Conservation (phyloP, 108 stramenopile species). For the Pseudonitzschia delicatissima region DNA sequence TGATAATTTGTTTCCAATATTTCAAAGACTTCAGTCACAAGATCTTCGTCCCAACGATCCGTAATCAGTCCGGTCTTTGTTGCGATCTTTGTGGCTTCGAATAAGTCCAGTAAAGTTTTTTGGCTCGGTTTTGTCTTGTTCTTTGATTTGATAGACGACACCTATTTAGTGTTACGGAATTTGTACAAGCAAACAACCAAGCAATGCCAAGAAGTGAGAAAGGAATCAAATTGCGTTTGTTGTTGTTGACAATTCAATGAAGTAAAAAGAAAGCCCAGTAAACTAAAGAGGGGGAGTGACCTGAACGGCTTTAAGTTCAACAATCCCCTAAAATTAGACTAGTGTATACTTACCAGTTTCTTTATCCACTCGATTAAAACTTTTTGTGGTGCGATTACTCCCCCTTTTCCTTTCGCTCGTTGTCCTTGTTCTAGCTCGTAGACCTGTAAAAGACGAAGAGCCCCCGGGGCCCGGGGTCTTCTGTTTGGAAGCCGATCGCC, state of each 20-base stretch:
- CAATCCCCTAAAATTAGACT: slow-evolving; percentile 6
- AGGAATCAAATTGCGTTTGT: too few relatives aligned
- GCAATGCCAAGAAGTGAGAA: not conserved
- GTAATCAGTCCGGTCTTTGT: slow-evolving; percentile 15
- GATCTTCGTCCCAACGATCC: slow-evolving; percentile 22
- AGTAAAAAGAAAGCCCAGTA: too few relatives aligned
- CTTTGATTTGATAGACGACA: slow-evolving; percentile 14
- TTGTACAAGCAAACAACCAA: not conserved
- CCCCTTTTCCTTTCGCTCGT: slow-evolving; percentile 26
- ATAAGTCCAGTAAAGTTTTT: slow-evolving; percentile 23
- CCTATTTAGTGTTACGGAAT: slow-evolving; percentile 12
- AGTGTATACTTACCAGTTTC: slow-evolving; percentile 49
- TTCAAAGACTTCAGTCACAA: slow-evolving; percentile 23
- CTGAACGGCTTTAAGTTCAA: too few relatives aligned
- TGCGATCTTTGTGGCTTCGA: slow-evolving; percentile 20
- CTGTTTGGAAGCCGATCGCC: slow-evolving; percentile 21
- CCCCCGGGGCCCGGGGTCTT: slow-evolving; percentile 44
- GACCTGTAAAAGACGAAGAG: slow-evolving; percentile 42
- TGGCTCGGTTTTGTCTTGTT: slow-evolving; percentile 10
- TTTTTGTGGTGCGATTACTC: slow-evolving; percentile 38
- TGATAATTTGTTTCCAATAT: slow-evolving; percentile 32
- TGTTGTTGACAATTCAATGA: too few relatives aligned
- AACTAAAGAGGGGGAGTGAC: too few relatives aligned
- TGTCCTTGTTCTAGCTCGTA: slow-evolving; percentile 31
- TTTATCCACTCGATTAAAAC: slow-evolving; percentile 34